Evolutionary conservation across 148 eudicot species (phyloP), one percentile per base, ranked within the genome.

Genomic region (Cornus suecica): DNA sequence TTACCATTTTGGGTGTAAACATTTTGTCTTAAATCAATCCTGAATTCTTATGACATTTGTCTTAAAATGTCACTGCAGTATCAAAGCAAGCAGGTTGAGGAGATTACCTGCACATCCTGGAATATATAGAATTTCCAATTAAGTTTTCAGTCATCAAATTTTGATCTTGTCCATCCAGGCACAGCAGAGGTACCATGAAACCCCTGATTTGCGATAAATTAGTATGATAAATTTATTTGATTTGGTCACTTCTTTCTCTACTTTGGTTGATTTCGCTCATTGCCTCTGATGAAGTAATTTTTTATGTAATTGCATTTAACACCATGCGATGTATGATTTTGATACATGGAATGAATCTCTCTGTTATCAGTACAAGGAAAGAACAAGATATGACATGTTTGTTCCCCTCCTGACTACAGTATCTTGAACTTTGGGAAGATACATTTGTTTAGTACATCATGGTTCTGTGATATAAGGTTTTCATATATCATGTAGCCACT

Each of bases 61-160:
- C 85, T 84, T 80, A 87, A 73, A 82, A 83, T 88, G 87, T 84
- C 86, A 69, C 80, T 93, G 98, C 98, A 93, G 92, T 84, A 86
- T 75, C 72, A 85, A 79, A 84, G 92, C 89, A 79, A 91, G 89
- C 88, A 86, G 87, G 84, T 84, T 84, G 89, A 84, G 84, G 94
- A 80, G 84, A 79, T 84, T 74, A 71, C 81, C 61, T 84, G 42
- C 76, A 58, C 78, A 85, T 45, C 71, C 77, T 86, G 89, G 91
- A 79, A 78, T 77, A n/a, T 29, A 52, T 74, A 78, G 77, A 80
- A 84, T 76, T 60, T 77, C 81, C 78, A 78, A 78, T 82, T 86
- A 76, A 81, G 65, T 81, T 90, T 86, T 74, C 88, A 74, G 54
- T 61, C 65, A 23, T 25, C 74, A 24, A 26, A 72, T 8, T 8